These are phyloP conservation scores for Fusarium sp. DNA, from an alignment of 2,329 filamentous ascomycete species.

Conservation along the genomic window DNA sequence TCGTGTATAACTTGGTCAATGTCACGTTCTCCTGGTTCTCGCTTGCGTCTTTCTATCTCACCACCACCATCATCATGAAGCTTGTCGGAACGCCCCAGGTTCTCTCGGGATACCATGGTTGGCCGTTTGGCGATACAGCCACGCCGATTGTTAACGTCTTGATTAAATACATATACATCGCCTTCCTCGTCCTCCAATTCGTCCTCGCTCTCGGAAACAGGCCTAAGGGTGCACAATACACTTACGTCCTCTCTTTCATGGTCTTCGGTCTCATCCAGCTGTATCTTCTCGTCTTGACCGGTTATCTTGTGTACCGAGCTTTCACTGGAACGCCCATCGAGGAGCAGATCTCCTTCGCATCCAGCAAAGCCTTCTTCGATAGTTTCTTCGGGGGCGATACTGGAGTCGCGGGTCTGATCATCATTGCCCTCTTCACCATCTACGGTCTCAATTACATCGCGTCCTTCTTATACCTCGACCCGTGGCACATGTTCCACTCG, in stretches of 20 bases:
- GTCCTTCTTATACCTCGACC: conserved; percentile 38
- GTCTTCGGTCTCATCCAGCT: conserved; percentile 36
- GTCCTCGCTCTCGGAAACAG: conserved; percentile 37
- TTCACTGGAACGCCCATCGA: conserved; percentile 31
- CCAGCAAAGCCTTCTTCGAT: conserved; percentile 29
- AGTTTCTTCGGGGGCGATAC: conserved; percentile 36
- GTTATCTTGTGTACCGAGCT: conserved; percentile 36
- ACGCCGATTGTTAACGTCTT: conserved; percentile 37
- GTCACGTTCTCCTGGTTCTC: conserved; percentile 38
- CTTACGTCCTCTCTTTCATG: conserved; percentile 36
- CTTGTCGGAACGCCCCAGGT: conserved; percentile 35
- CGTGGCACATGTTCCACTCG: conserved; percentile 41
- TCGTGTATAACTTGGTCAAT: conserved; percentile 37
- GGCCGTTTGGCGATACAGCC: conserved; percentile 35
- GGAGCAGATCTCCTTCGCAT: conserved; percentile 33
- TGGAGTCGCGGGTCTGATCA: conserved; percentile 35
- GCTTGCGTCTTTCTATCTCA: conserved; percentile 33
- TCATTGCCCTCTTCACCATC: conserved; percentile 36
- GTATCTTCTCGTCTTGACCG: conserved; percentile 35
- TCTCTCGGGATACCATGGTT: conserved; percentile 28
- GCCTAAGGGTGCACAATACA: conserved; percentile 37
- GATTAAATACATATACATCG: conserved; percentile 36
- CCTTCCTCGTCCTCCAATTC: conserved; percentile 36
- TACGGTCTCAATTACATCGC: conserved; percentile 39
- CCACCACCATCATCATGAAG: conserved; percentile 37